Evolutionary conservation across 2,329 filamentous ascomycete species (phyloP).

Genomic region (Penicillium sp.): DNA sequence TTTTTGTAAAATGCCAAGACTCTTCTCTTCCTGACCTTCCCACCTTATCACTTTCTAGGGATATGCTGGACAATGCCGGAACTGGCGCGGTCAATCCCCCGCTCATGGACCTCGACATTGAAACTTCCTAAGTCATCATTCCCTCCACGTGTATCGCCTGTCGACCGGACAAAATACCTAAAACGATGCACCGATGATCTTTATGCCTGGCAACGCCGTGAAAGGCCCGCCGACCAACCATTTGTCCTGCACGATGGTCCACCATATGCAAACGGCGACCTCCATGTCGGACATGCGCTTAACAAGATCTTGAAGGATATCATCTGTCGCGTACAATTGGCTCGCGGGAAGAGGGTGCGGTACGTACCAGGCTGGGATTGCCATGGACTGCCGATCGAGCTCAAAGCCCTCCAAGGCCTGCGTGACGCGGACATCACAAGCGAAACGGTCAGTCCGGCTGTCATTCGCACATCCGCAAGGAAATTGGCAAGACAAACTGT

Average conservation of each 20-base stretch:
- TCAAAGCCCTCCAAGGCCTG: slow-evolving; percentile 77
- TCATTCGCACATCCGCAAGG: slow-evolving; percentile 54
- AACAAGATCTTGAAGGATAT: slow-evolving; percentile 98
- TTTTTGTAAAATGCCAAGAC: background rate
- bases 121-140: slow-evolving; percentile 73
- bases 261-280: slow-evolving; percentile 87
- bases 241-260: slow-evolving; percentile 94
- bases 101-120: slow-evolving; percentile 69
- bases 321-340: slow-evolving; percentile 75
- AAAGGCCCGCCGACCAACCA: slow-evolving; percentile 51
- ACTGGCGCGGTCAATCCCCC: slow-evolving; percentile 35
- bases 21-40: background rate
- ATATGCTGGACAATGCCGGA: slow-evolving; percentile 35
- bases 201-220: slow-evolving; percentile 76
- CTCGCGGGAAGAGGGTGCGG: slow-evolving; percentile 69
- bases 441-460: slow-evolving; percentile 39
- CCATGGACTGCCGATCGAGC: slow-evolving; percentile 92
- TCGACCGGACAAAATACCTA: slow-evolving; percentile 58
- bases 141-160: slow-evolving; percentile 49
- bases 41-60: background rate
- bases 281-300: slow-evolving; percentile 90
- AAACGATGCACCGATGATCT: slow-evolving; percentile 79
- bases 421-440: slow-evolving; percentile 32
- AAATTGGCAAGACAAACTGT: slow-evolving; percentile 56
- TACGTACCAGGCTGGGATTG: slow-evolving; percentile 98